phyloP scores from a whole-genome alignment of 2,329 filamentous ascomycete species.

The Epichloe brachyelytri region DNA sequence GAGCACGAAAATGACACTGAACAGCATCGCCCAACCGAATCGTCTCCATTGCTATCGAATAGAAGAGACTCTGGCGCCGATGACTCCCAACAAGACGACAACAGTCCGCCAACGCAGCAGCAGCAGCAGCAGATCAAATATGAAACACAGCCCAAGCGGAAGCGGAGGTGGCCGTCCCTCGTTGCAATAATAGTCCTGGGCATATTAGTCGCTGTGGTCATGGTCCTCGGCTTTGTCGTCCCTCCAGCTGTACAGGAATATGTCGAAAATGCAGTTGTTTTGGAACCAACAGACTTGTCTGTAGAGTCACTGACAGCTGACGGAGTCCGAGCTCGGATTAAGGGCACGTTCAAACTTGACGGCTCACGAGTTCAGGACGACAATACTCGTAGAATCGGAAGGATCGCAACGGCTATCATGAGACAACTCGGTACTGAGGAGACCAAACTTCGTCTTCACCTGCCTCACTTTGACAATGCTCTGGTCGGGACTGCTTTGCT shows the following conservation, averaged over 20 bases:
- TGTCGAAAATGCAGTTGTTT: constrained; percentile 65
- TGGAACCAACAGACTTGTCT: constrained; percentile 73
- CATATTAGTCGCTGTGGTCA: constrained; percentile 49
- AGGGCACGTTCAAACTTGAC: constrained; percentile 73
- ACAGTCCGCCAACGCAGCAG: constrained; percentile 15
- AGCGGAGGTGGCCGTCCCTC: constrained; percentile 58
- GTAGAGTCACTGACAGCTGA: constrained; percentile 72
- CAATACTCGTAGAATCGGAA: constrained; percentile 61
- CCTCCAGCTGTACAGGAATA: constrained; percentile 76
- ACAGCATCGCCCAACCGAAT: constrained; percentile 22
- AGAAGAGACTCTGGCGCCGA: constrained; percentile 11
- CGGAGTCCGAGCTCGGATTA: constrained; percentile 67
- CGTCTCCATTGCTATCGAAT: constrained; percentile 37
- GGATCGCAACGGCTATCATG: constrained; percentile 68
- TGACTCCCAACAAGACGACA: constrained; percentile 16
- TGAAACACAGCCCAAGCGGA: constrained; percentile 14
- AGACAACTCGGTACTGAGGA: constrained; percentile 60
- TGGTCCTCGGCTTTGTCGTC: constrained; percentile 67
- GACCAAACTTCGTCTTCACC: constrained; percentile 60
- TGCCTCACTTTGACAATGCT: constrained; percentile 71
- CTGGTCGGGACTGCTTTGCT: constrained; percentile 65
- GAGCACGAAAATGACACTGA: constrained; percentile 12
- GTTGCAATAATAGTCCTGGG: constrained; percentile 59
- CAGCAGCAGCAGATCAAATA: constrained; percentile 12
- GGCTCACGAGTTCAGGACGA: constrained; percentile 59